A percentile compares a stretch with the other conserved stretches of the same genome.
Evolutionary conservation across 306 rosid species (phyloP).

Genomic region (Echinosophora koreensis): DNA sequence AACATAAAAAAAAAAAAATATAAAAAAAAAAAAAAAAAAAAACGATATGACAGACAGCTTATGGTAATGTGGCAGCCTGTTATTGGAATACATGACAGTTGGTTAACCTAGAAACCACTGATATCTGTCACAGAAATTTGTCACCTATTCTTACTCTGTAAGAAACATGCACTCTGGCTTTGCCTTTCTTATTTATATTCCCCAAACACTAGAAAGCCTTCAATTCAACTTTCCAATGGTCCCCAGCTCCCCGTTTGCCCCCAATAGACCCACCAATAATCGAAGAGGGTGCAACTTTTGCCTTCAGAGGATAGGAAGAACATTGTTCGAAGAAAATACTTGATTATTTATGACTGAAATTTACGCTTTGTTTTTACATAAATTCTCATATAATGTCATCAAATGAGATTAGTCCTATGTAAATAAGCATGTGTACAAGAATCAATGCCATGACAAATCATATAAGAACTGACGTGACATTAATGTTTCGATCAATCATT

Average conservation of each 20-base stretch:
- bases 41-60: neutral
- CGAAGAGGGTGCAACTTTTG: conserved; percentile 19
- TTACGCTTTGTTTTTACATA: neutral
- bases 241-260: conserved; percentile 3
- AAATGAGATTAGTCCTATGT: neutral
- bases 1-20: neutral
- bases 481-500: conserved; percentile 11
- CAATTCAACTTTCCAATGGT: conserved; percentile 35
- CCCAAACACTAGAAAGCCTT: neutral
- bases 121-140: neutral
- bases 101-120: neutral
- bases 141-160: conserved; percentile 40
- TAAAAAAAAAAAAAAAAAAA: neutral
- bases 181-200: conserved; percentile 10
- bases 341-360: too few species aligned
- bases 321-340: neutral
- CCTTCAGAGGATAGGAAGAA: neutral
- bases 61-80: neutral
- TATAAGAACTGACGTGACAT: conserved; percentile 24
- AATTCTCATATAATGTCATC: neutral
- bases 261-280: conserved; percentile 42
- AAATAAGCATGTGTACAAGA: neutral
- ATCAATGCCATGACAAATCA: neutral
- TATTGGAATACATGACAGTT: neutral
- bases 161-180: conserved; percentile 44